Evolutionary conservation across 208 protist genomes (phyloP), one percentile per base, ranked within the genome.

Genomic region (Leishmania amazonensis): DNA sequence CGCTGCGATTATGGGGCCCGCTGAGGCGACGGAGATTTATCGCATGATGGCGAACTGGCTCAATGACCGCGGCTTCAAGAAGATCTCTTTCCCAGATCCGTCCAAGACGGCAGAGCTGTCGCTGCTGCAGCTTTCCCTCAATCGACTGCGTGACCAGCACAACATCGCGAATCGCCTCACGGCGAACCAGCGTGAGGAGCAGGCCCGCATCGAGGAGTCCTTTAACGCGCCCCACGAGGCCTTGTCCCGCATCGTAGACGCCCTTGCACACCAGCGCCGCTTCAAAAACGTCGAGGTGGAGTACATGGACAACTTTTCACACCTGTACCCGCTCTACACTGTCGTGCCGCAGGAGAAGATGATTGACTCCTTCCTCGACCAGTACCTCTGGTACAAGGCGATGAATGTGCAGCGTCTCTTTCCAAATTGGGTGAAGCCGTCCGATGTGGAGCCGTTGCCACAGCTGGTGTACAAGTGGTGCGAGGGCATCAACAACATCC

Each of bases 331-430:
- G 28, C 98, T 99, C 54, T 99, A 99, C 90, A 99, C 99, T 75
- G 94, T 99, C 54, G 98, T 99, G 71, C 99, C 99, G 11, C 86
- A 99, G 21, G 99, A 99, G 91, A 99, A 99, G 93, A 99, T 99
- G 88, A 99, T 99, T 1, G 99, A 99, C 91, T 97, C 99, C 31
- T 99, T 99, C 87, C 93, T 99, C 9, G 99, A 99, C 88, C 99
- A 99, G 88, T 99, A 99, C 90, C 92, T 99, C 3, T 99, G 99
- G 99, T 99, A 99, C 88, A 99, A 99, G 88, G 94, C 97, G 45
- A 97, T 97, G 78, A 99, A 99, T 86, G 99, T 99, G 87, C 94
- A 99, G 76, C 94, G 98, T 21, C 91, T 99, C n/a, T 99, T 99
- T 93, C 99, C 99, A 28, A 99, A 99, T 83, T 99, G 99, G 99